Evolutionary conservation across 2,329 filamentous ascomycete genomes (phyloP).

Genomic region (Aureobasidium sp.): DNA sequence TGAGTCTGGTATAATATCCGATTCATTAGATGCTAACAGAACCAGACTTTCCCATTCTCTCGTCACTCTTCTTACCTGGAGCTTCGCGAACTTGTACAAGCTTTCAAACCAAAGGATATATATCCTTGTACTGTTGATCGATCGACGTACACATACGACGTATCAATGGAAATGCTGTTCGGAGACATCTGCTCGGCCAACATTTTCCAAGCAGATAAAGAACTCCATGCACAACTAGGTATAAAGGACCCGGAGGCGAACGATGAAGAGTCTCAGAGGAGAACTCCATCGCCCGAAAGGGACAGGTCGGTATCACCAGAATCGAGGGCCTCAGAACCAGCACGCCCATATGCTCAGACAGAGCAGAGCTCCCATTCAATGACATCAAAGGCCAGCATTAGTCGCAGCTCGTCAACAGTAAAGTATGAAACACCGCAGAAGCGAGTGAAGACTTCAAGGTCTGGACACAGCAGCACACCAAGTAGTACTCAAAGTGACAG

Average conservation of each 20-base stretch:
- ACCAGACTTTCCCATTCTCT: conserved; percentile 68
- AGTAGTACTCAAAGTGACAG: conserved; percentile 18
- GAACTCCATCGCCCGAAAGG: background rate
- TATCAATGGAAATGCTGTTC: conserved; percentile 65
- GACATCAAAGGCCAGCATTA: background rate
- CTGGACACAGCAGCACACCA: conserved; percentile 10
- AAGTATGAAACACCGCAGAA: background rate
- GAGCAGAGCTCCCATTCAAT: background rate
- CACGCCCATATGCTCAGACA: background rate
- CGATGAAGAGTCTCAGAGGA: background rate
- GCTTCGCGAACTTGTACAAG: conserved; percentile 60
- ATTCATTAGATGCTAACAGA: conserved; percentile 4
- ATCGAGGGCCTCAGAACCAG: background rate
- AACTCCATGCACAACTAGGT: background rate
- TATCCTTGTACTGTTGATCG: conserved; percentile 70
- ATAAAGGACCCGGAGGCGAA: conserved; percentile 1
- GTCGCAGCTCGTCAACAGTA: background rate
- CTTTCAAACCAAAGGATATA: conserved; percentile 67
- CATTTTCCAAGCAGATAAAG: conserved; percentile 42
- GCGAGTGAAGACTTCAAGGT: background rate
- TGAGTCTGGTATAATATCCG: conserved; percentile 14
- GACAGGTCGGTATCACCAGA: background rate
- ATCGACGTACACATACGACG: conserved; percentile 53
- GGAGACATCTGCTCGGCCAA: conserved; percentile 58
- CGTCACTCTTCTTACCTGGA: conserved; percentile 83